Conservation (phyloP, 176 grass and related monocot genomes). For the Guadua angustifolia region DNA sequence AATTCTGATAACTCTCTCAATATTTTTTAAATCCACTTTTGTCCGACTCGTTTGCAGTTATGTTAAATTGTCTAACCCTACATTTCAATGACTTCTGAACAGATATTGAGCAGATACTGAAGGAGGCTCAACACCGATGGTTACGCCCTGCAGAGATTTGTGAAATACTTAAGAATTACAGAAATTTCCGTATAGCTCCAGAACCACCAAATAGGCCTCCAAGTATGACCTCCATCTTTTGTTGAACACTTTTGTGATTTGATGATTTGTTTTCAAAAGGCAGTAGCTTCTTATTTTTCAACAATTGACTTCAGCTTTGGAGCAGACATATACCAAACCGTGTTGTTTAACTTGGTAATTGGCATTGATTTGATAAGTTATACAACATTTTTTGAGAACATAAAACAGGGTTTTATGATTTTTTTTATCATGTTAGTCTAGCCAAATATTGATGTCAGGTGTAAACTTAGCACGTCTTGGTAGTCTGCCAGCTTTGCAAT, state of each 20-base stretch:
- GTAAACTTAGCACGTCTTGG: slow-evolving; percentile 5
- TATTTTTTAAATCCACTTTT: slow-evolving; percentile 4
- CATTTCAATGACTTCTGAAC: slow-evolving; percentile 35
- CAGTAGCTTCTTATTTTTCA: not conserved
- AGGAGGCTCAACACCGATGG: slow-evolving; percentile 87
- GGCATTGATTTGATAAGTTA: not conserved
- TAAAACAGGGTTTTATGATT: not conserved
- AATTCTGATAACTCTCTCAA: not conserved
- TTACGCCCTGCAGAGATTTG: slow-evolving; percentile 92
- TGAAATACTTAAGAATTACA: slow-evolving; percentile 94
- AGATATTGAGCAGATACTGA: slow-evolving; percentile 93
- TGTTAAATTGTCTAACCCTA: slow-evolving; percentile 34
- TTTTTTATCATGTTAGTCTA: not conserved
- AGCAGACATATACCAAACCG: not conserved
- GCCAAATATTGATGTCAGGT: slow-evolving; percentile 17
- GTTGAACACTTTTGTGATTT: not conserved
- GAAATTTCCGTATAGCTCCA: slow-evolving; percentile 73
- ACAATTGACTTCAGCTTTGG: not conserved
- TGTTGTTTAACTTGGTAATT: slow-evolving; percentile 1
- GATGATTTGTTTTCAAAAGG: slow-evolving; percentile 2
- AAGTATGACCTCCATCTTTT: slow-evolving; percentile 62
- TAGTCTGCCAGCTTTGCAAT: not conserved
- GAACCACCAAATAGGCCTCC: slow-evolving; percentile 86
- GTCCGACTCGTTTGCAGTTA: not conserved
- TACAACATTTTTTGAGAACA: not conserved